Conservation (phyloP, 2,329 filamentous ascomycete species). For the Trichophyton benhamiae region DNA sequence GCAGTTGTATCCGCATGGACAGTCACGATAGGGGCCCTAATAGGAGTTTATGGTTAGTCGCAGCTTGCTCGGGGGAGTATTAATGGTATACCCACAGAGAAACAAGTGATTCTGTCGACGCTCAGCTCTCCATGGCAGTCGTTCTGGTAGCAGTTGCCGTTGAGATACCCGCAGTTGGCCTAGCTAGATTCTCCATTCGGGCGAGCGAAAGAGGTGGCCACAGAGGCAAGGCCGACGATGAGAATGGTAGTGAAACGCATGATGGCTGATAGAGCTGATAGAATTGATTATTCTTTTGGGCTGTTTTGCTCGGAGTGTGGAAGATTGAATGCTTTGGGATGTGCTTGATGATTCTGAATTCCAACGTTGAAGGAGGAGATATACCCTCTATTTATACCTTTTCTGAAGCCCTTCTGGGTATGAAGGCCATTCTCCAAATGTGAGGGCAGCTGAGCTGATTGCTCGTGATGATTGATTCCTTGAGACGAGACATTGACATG, state of each 20-base stretch:
- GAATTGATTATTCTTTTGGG: neutral
- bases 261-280: neutral
- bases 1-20: conserved; percentile 11
- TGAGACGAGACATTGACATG: neutral
- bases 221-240: conserved; percentile 5
- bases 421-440: neutral
- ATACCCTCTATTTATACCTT: neutral
- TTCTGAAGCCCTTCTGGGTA: neutral
- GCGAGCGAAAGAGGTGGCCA: conserved; percentile 5
- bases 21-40: conserved; percentile 9
- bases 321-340: neutral
- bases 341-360: neutral
- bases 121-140: conserved; percentile 11
- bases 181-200: neutral
- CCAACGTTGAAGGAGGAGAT: neutral
- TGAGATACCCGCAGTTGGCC: conserved; percentile 8
- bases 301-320: neutral
- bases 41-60: neutral
- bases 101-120: conserved; percentile 8
- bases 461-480: neutral
- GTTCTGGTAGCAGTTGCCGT: conserved; percentile 12
- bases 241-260: conserved; percentile 9
- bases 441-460: neutral
- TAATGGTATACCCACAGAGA: conserved; percentile 6
- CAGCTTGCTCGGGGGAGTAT: neutral